Base-by-base conservation (phyloP, 768 basidiomycete genomes). In the Trametes sanguinea region DNA sequence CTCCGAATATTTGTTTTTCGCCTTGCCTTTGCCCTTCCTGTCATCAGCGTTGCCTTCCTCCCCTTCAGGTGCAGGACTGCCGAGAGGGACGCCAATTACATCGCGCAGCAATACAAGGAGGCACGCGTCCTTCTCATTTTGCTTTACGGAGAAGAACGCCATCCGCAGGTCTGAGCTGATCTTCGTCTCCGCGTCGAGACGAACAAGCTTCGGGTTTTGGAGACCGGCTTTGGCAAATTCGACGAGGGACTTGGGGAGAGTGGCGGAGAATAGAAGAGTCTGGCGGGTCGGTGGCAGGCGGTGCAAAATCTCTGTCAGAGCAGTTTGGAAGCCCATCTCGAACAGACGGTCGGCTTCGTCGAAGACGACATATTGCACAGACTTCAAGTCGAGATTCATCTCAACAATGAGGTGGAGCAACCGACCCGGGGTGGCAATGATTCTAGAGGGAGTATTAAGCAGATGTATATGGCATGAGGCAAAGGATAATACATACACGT, bases 171-270 rank as follows among this genome's bases (percentile, higher is more conserved):
- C 97, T 0, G 88, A 76, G 69, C 94, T 95, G 70, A 99, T 94
- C 76, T 97, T 98, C 72, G 89, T 90, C 73, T 99, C 97, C 4
- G 93, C 88, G 69, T 99, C 97, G 33, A 99, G 81, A n/a, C 97
- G 90, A 22, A 98, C 89, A 43, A 99, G 87, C 73, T 95, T 94
- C 9, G 97, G 97, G 68, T 95, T 88, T 65, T 88, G 85, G 17
- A 99, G 79, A 43, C 97, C 97, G 30, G 96, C 97, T 72, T 95
- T 97, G n/a, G 97, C 95, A 72, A 99, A 99, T 53, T 98, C 96
- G 51, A 98, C 94, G 14, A 99, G 84, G 4, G 94, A 89, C 71
- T 94, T 94, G 5, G 97, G 97, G 4, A 99, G 81, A 0, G 97
- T 99, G 1, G 97, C 97, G 0, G 95, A 98, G 75, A 98, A 98